Base-by-base conservation (phyloP, 371 early-diverging fungal genomes). In the Actinomortierella ambigua region DNA sequence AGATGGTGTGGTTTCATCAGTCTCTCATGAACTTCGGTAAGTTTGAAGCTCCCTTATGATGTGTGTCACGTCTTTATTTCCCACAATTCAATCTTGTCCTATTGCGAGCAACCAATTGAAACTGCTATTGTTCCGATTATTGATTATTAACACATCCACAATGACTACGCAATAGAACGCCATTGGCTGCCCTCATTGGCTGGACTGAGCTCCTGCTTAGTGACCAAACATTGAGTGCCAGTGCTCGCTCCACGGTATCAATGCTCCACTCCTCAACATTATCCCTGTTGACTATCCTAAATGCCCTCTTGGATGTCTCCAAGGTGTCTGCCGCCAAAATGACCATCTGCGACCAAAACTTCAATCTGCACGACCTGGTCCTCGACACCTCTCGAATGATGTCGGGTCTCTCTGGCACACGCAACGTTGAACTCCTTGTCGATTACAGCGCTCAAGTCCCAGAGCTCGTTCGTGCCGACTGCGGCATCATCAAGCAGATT, bases 191-290 rank as follows among this genome's bases (percentile, higher is more conserved):
- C 14, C 63, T 79, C 49, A 68, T 79, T 27, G 76, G 77, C 15
- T 79, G 79, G 79, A 79, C 75, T 2, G 79, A 79, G 53, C 70
- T 79, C 15, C 24, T 79, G 54, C 63, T 79, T 76, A 76, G 71
- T 29, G 79, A 79, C 42, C 76, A 68, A 15, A 65, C 61, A 8
- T 56, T 78, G 34, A 65, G 63, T 54, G 57, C 61, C 23, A 67
- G 75, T 42, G 63, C 66, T 2, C 68, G 63, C 51, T 65, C 65
- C 17, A 76, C 65, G 14, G 68, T 76, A 29, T 75, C 69, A 14
- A 64, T 77, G 73, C 57, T 79, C 17, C 77, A 79, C 44, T 63
- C 77, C 18, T 78, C 79, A 8, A 73, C 77, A 17, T 53, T 71
- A 11, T 73, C 78, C 14, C 57, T 79, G 18, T 23, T 77, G 49